These are phyloP conservation scores for Peronospora belbahrii DNA, from an alignment of 352 stramenopile genomes.

Conservation along the genomic window DNA sequence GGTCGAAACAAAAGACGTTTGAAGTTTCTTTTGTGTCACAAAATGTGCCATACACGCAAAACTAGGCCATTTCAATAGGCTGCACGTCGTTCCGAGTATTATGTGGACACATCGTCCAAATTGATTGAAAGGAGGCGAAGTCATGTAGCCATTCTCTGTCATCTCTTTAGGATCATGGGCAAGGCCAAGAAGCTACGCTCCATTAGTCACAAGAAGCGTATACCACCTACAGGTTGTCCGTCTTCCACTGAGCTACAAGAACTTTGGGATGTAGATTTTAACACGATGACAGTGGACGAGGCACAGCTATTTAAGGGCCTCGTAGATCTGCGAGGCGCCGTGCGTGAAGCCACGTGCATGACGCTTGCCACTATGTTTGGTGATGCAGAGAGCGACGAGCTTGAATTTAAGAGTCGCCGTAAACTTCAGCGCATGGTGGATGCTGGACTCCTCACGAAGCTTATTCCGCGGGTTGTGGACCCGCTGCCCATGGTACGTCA, in stretches of 20 bases:
- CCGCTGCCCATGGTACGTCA: slow-evolving; percentile 79
- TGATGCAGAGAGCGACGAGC: slow-evolving; percentile 48
- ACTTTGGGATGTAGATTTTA: slow-evolving; percentile 34
- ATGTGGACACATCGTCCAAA: no score
- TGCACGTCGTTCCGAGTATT: no score
- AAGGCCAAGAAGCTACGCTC: slow-evolving; percentile 84
- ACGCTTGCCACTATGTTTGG: slow-evolving; percentile 78
- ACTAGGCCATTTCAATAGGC: no score
- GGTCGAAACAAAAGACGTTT: background rate
- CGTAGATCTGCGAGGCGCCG: slow-evolving; percentile 62
- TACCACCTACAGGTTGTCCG: slow-evolving; percentile 48
- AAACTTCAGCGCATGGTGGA: slow-evolving; percentile 77
- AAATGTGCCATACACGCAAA: background rate
- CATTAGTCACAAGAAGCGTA: slow-evolving; percentile 78
- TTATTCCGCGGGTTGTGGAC: slow-evolving; percentile 80
- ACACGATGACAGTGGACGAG: slow-evolving; percentile 43
- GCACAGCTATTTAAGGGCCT: slow-evolving; percentile 68
- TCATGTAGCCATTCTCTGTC: slow-evolving; percentile 10
- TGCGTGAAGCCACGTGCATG: slow-evolving; percentile 83
- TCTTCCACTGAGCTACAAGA: slow-evolving; percentile 56
- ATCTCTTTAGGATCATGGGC: slow-evolving; percentile 55
- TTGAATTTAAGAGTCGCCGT: slow-evolving; percentile 42
- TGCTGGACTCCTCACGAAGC: slow-evolving; percentile 66
- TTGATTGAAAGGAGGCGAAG: slow-evolving; percentile 19
- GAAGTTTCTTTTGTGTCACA: background rate